Percentiles rank a stretch among this genome's conserved stretches.
phyloP scores from a whole-genome alignment of 208 protist species.

The Porcisia hertigi region DNA sequence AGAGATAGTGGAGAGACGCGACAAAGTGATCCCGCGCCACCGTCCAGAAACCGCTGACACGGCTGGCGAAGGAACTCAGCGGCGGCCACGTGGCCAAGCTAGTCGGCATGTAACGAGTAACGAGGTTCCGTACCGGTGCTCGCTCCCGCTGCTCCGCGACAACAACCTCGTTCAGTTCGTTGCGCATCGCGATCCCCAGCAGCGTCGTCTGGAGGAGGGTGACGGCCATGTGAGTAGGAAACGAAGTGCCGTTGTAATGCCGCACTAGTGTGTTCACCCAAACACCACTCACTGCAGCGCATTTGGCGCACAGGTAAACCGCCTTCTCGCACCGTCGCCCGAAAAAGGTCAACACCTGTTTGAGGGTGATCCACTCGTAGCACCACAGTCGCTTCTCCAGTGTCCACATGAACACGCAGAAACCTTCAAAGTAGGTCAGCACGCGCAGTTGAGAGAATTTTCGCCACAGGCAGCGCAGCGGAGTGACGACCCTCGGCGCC shows the following conservation, averaged over 20 bases:
- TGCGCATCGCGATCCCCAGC: constrained; percentile 66
- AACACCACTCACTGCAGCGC: background rate
- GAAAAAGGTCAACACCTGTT: background rate
- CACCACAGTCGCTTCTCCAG: constrained; percentile 30
- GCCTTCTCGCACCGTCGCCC: background rate
- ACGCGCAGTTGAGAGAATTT: constrained; percentile 1
- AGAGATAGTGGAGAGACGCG: constrained; percentile 47
- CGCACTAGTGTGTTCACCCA: constrained; percentile 8
- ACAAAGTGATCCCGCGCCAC: constrained; percentile 57
- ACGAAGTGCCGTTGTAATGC: constrained; percentile 57
- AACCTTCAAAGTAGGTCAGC: constrained; percentile 1
- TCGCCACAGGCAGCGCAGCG: constrained; percentile 1
- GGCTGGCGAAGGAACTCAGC: constrained; percentile 22
- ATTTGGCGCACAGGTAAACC: constrained; percentile 1
- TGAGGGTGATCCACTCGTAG: constrained; percentile 36
- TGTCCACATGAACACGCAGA: constrained; percentile 7
- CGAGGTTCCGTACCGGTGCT: background rate
- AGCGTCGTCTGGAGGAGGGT: constrained; percentile 61
- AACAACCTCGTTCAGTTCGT: constrained; percentile 56
- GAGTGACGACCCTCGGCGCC: background rate
- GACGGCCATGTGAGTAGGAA: constrained; percentile 66
- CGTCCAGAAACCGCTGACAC: constrained; percentile 38
- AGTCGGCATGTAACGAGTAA: constrained; percentile 9
- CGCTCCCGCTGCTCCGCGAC: constrained; percentile 12
- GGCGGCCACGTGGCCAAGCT: constrained; percentile 25